Base-by-base conservation (phyloP, 768 basidiomycete genomes). In the Suillus plorans region DNA sequence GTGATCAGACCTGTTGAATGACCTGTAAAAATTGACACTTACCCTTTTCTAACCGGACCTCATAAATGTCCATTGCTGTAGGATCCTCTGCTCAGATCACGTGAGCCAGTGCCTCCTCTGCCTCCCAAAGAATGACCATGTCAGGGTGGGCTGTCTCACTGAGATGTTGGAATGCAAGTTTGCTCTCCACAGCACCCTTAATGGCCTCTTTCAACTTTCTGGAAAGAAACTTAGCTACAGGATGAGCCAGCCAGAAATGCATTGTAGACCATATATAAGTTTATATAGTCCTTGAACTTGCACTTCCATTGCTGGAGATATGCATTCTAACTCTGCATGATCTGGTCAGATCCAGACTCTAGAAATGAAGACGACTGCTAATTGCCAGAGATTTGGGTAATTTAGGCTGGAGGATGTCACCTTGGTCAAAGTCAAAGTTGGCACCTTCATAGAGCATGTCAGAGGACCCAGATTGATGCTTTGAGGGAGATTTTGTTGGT, bases 11-110 rank as follows among this genome's bases (percentile, higher is more conserved):
- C 25, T 28, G 25, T 2, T 2, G 25, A 2, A 28, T 2, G 6
- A 7, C 31, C 31, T 1, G 31, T 31, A 31, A 5, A 31, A 31
- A 1, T 31, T 31, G 5, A 31, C 36, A 42, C 41, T 42, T 6
- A 2, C 41, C 41, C 16, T 16, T 42, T 42, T 42, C 47, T n/a
- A 63, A 25, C 45, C 12, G 31, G 44, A 64, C 31, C 36, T 65
- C 62, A 49, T 47, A 65, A 9, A 65, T 53, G 22, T 65, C 64
- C 64, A 65, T 63, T 5, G 60, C 41, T 16, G 44, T 7, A 2
- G 47, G 47, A 55, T 62, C n/a, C 1, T 37, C 50, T 4, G 16
- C 20, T 1, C n/a, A n/a, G n/a, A n/a, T n/a, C n/a, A n/a, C n/a
- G n/a, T 49, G n/a, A 36, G 60, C 47, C 0, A 20, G 2, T 4